Base-by-base conservation (phyloP, 768 basidiomycete species). In the Neoboletus brunneissimus region DNA sequence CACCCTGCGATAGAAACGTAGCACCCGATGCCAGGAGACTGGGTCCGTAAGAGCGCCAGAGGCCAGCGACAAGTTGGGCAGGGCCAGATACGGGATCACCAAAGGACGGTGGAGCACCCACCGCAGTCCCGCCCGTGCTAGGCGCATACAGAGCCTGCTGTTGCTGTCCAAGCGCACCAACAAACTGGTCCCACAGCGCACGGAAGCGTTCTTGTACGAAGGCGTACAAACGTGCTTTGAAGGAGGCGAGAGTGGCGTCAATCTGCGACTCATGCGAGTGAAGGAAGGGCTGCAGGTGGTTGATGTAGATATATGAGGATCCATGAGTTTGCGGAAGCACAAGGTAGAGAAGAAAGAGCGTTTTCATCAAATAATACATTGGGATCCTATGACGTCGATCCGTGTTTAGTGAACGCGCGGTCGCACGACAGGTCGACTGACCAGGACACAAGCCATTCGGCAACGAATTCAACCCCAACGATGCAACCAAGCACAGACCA, bases 401-500 rank as follows among this genome's bases (percentile, higher is more conserved):
- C 46, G 55, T 56, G 48, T 58, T 57, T 42, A 53, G 52, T 38
- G 47, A 45, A 42, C 41, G 55, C 43, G 22, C 48, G 37, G 58
- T 46, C 42, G 46, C 41, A 55, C 48, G 55, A 60, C 47, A 44
- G 51, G 48, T 32, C 11, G 62, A 62, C 87, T 64, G 63, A 91
- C 94, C 94, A 94, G 58, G 86, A 90, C 31, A 96, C 75, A 16
- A 87, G 72, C 91, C 94, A 95, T 65, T 94, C 93, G 10, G 87
- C 87, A 27, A 90, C 77, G 65, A 88, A 89, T 72, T 97, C 94
- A 6, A 91, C 73, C 5, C 83, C 87, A 16, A 94, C 81, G 64
- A 94, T 84, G 67, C 87, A 89, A 2, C 90, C 89, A 3, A 91
- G 80, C 0, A 91, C 89, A n/a, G 86, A 86, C 94, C 95, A 98